These are phyloP conservation scores for Neonectria magnoliae DNA, from an alignment of 2,329 filamentous ascomycete species.

Conservation along the genomic window DNA sequence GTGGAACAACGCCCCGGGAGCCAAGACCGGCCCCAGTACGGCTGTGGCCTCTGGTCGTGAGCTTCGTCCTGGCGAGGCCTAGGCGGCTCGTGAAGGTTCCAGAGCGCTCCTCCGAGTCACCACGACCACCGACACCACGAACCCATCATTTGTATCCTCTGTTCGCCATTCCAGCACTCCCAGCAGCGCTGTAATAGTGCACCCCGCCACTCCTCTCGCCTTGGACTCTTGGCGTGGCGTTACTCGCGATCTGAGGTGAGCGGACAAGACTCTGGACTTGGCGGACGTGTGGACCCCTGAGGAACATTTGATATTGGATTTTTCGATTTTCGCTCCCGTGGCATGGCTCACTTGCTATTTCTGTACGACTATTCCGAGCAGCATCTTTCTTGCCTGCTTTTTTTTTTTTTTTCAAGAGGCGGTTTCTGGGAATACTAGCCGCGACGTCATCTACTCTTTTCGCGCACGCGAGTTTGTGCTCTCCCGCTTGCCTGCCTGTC, in stretches of 20 bases:
- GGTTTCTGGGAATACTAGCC: constrained; percentile 14
- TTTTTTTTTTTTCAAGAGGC: constrained; percentile 23
- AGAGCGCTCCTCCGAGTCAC: constrained; percentile 31
- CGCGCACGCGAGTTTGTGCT: constrained; percentile 9
- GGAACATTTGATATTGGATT: constrained; percentile 21
- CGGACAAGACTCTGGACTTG: background rate
- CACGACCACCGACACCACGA: constrained; percentile 12
- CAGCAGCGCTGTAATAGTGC: background rate
- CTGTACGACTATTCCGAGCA: constrained; percentile 32
- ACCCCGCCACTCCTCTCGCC: constrained; percentile 3
- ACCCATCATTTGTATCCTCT: constrained; percentile 24
- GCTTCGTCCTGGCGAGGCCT: constrained; percentile 56
- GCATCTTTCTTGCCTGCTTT: constrained; percentile 13
- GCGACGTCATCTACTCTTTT: constrained; percentile 9
- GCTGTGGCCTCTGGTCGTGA: constrained; percentile 68
- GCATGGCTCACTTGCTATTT: constrained; percentile 25
- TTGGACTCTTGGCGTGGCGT: constrained; percentile 13
- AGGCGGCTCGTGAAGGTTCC: constrained; percentile 46
- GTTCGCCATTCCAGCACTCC: constrained; percentile 16
- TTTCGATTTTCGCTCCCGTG: constrained; percentile 24
- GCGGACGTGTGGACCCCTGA: background rate
- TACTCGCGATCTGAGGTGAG: constrained; percentile 1
- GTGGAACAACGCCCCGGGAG: constrained; percentile 78
- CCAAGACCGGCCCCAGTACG: constrained; percentile 54
- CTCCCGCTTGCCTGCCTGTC: constrained; percentile 8